Evolutionary conservation across 2,329 filamentous ascomycete species (phyloP).

Genomic region (Trichoderma oligosporum): DNA sequence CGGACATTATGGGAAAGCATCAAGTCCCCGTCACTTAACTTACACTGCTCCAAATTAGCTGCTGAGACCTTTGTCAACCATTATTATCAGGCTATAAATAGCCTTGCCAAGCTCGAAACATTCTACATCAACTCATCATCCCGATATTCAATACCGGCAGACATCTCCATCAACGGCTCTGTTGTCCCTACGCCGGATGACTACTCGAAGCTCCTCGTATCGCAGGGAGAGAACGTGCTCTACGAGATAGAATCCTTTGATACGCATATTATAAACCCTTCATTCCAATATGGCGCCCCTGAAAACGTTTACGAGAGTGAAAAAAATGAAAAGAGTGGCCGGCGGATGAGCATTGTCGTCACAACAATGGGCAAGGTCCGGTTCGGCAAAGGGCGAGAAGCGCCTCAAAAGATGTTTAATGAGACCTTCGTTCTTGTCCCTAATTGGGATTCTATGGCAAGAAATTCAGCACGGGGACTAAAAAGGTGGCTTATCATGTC

Average conservation of each 20-base stretch:
- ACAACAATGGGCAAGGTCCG: conserved; percentile 69
- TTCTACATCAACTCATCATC: conserved; percentile 66
- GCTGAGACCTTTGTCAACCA: conserved; percentile 67
- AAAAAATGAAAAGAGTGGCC: conserved; percentile 47
- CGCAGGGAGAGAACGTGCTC: conserved; percentile 53
- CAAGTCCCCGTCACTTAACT: too few species aligned
- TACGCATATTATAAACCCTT: conserved; percentile 71
- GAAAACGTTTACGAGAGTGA: conserved; percentile 41
- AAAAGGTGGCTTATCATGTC: conserved; percentile 65
- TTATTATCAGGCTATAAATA: conserved; percentile 73
- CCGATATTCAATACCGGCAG: conserved; percentile 53
- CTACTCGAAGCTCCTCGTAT: conserved; percentile 65
- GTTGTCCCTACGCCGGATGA: conserved; percentile 58
- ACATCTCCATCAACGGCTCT: conserved; percentile 78
- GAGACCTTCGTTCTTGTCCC: conserved; percentile 80
- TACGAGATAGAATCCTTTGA: conserved; percentile 77
- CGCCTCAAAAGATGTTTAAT: conserved; percentile 66
- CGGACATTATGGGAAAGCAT: too few species aligned
- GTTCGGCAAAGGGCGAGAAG: conserved; percentile 60
- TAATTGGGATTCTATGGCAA: conserved; percentile 58
- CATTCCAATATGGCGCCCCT: conserved; percentile 56
- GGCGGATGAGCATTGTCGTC: conserved; percentile 67
- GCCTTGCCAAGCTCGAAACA: conserved; percentile 55
- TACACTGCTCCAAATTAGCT: conserved; percentile 43
- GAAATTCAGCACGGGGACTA: conserved; percentile 50